Evolutionary conservation across 768 basidiomycete species (phyloP).

Genomic region (Termitomyces sp.): DNA sequence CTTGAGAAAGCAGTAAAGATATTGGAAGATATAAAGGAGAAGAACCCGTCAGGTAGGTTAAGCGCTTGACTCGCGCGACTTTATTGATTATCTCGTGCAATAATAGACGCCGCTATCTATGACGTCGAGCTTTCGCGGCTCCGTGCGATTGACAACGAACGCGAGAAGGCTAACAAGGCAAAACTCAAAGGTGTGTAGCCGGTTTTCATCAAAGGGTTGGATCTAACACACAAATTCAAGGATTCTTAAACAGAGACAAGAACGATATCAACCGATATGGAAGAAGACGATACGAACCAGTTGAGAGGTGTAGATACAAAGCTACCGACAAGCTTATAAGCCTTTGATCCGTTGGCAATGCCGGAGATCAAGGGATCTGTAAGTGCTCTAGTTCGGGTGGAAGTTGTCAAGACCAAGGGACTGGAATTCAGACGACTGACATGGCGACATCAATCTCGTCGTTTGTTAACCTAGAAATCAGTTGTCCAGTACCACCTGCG

Average conservation of each 20-base stretch:
- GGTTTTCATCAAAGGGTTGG: neutral
- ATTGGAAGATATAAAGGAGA: slow-evolving; percentile 58
- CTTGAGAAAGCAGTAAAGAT: slow-evolving; percentile 68
- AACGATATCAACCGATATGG: neutral
- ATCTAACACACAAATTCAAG: slow-evolving; percentile 21
- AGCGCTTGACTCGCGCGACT: neutral
- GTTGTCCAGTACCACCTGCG: slow-evolving; percentile 79
- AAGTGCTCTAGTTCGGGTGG: slow-evolving; percentile 53
- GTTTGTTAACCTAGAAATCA: slow-evolving; percentile 69
- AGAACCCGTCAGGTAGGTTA: slow-evolving; percentile 53
- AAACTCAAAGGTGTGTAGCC: slow-evolving; percentile 62
- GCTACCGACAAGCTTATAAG: slow-evolving; percentile 90
- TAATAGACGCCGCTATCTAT: slow-evolving; percentile 48
- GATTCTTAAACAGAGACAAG: slow-evolving; percentile 40
- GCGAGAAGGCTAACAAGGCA: slow-evolving; percentile 57
- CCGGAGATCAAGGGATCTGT: slow-evolving; percentile 91
- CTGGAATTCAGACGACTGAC: slow-evolving; percentile 33
- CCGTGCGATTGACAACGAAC: slow-evolving; percentile 58
- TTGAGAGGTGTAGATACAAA: slow-evolving; percentile 87
- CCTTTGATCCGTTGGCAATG: slow-evolving; percentile 81
- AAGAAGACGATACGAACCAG: slow-evolving; percentile 46
- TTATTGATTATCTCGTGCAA: neutral
- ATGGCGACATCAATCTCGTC: slow-evolving; percentile 82
- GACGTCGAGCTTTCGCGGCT: slow-evolving; percentile 64
- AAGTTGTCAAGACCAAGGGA: neutral